Base-by-base conservation (phyloP, 768 basidiomycete species). In the Artomyces pyxidatus region DNA sequence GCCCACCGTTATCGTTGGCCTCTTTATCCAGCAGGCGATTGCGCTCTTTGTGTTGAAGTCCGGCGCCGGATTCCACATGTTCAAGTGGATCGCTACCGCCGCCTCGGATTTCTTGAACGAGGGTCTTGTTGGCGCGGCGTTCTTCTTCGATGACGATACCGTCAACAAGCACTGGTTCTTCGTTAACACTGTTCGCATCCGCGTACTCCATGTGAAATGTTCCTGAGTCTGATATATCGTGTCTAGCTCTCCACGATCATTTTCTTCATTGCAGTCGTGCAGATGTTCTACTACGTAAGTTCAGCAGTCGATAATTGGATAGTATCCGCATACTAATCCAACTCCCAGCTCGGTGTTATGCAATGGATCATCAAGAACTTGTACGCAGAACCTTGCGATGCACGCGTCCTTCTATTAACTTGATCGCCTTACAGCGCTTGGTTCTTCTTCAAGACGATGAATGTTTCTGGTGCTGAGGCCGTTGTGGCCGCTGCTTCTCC, bases 391-490 rank as follows among this genome's bases (percentile, higher is more conserved):
- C 39, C 7, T 8, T 14, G 1, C 44, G n/a, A 5, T 8, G 14
- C 46, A 12, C 22, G 17, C 19, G 26, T 23, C 37, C n/a, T 42
- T 19, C 22, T 17, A 32, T 28, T 10, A 40, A 30, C 47, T 22
- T 22, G 14, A 52, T 49, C 28, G 51, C 38, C 44, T 29, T 47
- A 39, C 48, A 85, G 84, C 60, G 92, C 91, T 3, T 91, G 88
- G 88, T 77, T 94, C 69, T 94, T 95, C 76, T 91, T 88, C 72
- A 92, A 90, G 65, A 67, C 88, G 45, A 77, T 95, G 80, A 83
- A 87, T 54, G 78, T 95, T 28, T 93, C 92, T n/a, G 92, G 93
- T 50, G 92, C 90, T 3, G 92, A 95, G 62, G 91, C 92, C 29
- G 85, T 95, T 49, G 89, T 95, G 37, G 91, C 92, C 25, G 82